These are phyloP conservation scores for Tetrastigma voinierianum DNA, from an alignment of 164 flowering plant species.

Conservation along the genomic window DNA sequence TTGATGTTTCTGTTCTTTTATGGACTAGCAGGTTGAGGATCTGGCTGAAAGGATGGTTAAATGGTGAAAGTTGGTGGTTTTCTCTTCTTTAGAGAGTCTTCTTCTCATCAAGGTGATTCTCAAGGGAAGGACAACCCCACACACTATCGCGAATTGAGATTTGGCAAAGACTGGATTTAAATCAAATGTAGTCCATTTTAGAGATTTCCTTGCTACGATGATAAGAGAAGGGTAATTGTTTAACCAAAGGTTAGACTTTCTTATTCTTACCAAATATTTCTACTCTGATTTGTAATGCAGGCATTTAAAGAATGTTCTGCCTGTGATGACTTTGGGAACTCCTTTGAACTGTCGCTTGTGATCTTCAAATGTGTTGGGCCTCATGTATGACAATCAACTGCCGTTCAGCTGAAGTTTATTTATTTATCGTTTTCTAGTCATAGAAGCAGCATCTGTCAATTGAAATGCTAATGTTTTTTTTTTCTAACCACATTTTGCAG, in stretches of 20 bases:
- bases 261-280: background rate
- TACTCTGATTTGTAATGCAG: constrained; percentile 33
- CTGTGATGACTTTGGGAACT: constrained; percentile 49
- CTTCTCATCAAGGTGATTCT: constrained; percentile 77
- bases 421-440: background rate
- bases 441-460: background rate
- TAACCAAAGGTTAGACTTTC: too few species aligned
- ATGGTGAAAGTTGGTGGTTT: constrained; percentile 87
- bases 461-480: background rate
- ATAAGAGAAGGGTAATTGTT: too few species aligned
- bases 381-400: constrained; percentile 46
- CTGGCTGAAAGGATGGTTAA: constrained; percentile 70
- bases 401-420: background rate
- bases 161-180: constrained; percentile 60
- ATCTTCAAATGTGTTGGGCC: constrained; percentile 90
- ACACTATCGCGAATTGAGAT: constrained; percentile 89
- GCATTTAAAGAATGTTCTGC: constrained; percentile 71
- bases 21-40: constrained; percentile 55
- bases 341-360: constrained; percentile 72
- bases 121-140: constrained; percentile 82
- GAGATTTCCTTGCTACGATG: too few species aligned
- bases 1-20: background rate
- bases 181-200: background rate
- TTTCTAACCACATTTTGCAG: constrained; percentile 34
- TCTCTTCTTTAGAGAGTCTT: constrained; percentile 90